Evolutionary conservation across 306 rosid genomes (phyloP).

Genomic region (Cicer judaicum): DNA sequence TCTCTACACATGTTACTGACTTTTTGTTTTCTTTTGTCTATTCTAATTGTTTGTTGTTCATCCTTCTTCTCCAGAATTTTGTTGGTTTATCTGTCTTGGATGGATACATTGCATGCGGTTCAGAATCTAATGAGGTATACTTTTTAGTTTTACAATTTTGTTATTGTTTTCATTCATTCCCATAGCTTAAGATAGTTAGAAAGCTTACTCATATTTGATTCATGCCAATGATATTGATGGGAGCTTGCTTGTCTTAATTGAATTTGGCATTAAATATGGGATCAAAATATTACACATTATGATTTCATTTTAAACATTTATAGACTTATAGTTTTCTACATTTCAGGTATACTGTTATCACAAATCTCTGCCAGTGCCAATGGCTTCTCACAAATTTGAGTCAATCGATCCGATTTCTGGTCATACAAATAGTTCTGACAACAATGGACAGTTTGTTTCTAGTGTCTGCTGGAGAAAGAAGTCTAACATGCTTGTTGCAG

Average conservation of each 20-base stretch:
- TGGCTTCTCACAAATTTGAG: constrained; percentile 64
- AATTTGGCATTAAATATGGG: neutral
- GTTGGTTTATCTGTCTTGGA: constrained; percentile 74
- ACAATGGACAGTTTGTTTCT: constrained; percentile 66
- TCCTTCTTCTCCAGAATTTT: constrained; percentile 60
- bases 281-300: constrained; percentile 25
- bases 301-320: constrained; percentile 30
- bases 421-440: constrained; percentile 47
- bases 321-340: constrained; percentile 10
- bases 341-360: constrained; percentile 69
- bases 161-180: neutral
- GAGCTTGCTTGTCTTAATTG: constrained; percentile 20
- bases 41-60: constrained; percentile 44
- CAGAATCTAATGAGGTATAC: constrained; percentile 80
- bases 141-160: neutral
- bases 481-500: constrained; percentile 66
- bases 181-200: neutral
- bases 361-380: constrained; percentile 70
- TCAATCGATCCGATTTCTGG: constrained; percentile 61
- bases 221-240: constrained; percentile 23
- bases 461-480: constrained; percentile 78
- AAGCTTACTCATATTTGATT: neutral
- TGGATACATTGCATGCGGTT: constrained; percentile 76
- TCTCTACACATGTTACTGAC: neutral
- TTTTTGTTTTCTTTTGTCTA: neutral